These are phyloP conservation scores for Penicillium coprophilum DNA, from an alignment of 495 filamentous ascomycete genomes.

Conservation along the genomic window DNA sequence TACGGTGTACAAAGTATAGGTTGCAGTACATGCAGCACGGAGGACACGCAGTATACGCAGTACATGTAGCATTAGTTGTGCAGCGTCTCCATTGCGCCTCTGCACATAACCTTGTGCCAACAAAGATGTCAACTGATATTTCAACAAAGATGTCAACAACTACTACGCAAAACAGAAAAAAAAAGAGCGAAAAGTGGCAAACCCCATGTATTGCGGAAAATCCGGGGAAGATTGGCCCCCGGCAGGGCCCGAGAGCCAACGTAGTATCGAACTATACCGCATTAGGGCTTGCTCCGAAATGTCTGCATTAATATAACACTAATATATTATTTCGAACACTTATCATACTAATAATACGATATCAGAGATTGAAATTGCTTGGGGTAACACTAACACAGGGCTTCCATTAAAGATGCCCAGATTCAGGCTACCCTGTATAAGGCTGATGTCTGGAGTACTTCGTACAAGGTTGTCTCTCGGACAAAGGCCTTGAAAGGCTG, in stretches of 20 bases:
- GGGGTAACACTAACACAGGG: slow-evolving; percentile 13
- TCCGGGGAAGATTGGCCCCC: slow-evolving; percentile 17
- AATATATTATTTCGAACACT: no score
- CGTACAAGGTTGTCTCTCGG: no score
- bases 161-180: not conserved
- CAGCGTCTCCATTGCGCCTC: not conserved
- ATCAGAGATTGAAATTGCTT: not conserved
- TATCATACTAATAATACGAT: no score
- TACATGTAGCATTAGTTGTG: slow-evolving; percentile 5
- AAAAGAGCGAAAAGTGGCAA: not conserved
- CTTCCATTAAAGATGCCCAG: no score
- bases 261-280: slow-evolving; percentile 18
- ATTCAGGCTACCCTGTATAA: no score
- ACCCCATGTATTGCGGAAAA: slow-evolving; percentile 8
- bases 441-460: not conserved
- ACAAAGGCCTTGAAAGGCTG: not conserved
- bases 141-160: no score
- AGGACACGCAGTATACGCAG: no score
- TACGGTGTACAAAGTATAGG: not conserved
- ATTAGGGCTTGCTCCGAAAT: slow-evolving; percentile 11
- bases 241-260: slow-evolving; percentile 1
- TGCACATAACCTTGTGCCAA: not conserved
- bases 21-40: not conserved
- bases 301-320: slow-evolving; percentile 6
- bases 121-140: no score